These are phyloP conservation scores for Pythium diclinum DNA, from an alignment of 352 stramenopile species.

Conservation along the genomic window DNA sequence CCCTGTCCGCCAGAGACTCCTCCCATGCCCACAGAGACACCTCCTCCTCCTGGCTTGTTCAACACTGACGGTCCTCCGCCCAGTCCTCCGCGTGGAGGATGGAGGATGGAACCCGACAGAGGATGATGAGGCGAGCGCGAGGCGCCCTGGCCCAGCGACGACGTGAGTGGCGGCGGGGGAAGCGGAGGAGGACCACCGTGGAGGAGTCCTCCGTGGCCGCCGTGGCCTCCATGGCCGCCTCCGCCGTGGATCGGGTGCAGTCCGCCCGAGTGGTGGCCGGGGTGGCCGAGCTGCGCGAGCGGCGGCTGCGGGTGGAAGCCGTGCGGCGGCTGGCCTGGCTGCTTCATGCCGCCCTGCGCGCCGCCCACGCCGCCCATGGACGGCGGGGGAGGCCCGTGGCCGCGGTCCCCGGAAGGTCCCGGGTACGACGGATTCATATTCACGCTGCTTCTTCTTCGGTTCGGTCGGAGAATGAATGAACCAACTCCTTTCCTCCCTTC, in stretches of 20 bases:
- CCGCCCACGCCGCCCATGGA: constrained; percentile 34
- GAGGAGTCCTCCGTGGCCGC: constrained; percentile 39
- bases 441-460: constrained; percentile 26
- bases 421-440: constrained; percentile 80
- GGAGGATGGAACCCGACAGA: constrained; percentile 63
- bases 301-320: constrained; percentile 67
- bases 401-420: constrained; percentile 57
- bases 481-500: neutral
- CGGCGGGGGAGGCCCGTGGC: constrained; percentile 40
- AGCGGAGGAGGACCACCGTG: constrained; percentile 56
- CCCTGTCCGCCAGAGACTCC: constrained; percentile 26
- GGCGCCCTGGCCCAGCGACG: constrained; percentile 46
- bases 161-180: constrained; percentile 56
- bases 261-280: constrained; percentile 36
- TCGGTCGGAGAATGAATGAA: constrained; percentile 10
- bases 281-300: constrained; percentile 56
- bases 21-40: constrained; percentile 13
- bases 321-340: constrained; percentile 42
- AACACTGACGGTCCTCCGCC: constrained; percentile 49
- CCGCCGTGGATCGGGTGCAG: constrained; percentile 73
- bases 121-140: constrained; percentile 65
- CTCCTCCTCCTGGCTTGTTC: constrained; percentile 40
- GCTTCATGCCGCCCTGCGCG: constrained; percentile 29
- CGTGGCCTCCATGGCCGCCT: constrained; percentile 24
- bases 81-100: constrained; percentile 51